A percentile compares a stretch with the other conserved stretches of the same genome.
phyloP scores from a whole-genome alignment of 139 green algal genomes.

The Nannochloris sp. region DNA sequence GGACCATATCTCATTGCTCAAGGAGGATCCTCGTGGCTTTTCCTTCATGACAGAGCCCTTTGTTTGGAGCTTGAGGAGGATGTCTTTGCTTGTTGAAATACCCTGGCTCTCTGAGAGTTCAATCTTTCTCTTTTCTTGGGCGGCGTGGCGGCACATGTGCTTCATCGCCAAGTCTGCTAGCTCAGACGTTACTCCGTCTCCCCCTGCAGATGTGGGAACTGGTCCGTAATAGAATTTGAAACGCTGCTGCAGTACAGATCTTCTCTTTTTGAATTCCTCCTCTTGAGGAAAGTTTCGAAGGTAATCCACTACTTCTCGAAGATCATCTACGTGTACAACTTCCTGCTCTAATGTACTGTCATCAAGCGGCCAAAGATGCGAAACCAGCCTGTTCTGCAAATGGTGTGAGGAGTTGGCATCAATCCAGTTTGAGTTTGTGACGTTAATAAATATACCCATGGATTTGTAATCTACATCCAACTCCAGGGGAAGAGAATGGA shows the following conservation, averaged over 20 bases:
- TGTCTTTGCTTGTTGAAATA: not conserved
- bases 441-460: conserved; percentile 27
- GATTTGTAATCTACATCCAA: conserved; percentile 15
- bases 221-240: conserved; percentile 29
- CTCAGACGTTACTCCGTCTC: not conserved
- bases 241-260: conserved; percentile 4
- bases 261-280: conserved; percentile 8
- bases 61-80: not conserved
- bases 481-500: conserved; percentile 27
- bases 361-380: conserved; percentile 26
- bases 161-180: conserved; percentile 16
- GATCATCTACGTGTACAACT: conserved; percentile 5
- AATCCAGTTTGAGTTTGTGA: conserved; percentile 18
- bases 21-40: no score
- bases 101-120: not conserved
- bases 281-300: conserved; percentile 12
- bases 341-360: not conserved
- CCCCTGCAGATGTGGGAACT: not conserved
- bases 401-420: conserved; percentile 10
- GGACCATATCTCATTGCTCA: no score
- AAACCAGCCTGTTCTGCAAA: conserved; percentile 28
- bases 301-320: conserved; percentile 17
- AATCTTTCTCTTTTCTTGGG: conserved; percentile 5
- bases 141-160: conserved; percentile 19
- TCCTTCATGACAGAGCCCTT: not conserved